Percentiles rank a stretch among this genome's conserved stretches.
These are phyloP conservation scores for Tolypocladium sp. DNA, from an alignment of 2,329 filamentous ascomycete species.

Conservation along the genomic window DNA sequence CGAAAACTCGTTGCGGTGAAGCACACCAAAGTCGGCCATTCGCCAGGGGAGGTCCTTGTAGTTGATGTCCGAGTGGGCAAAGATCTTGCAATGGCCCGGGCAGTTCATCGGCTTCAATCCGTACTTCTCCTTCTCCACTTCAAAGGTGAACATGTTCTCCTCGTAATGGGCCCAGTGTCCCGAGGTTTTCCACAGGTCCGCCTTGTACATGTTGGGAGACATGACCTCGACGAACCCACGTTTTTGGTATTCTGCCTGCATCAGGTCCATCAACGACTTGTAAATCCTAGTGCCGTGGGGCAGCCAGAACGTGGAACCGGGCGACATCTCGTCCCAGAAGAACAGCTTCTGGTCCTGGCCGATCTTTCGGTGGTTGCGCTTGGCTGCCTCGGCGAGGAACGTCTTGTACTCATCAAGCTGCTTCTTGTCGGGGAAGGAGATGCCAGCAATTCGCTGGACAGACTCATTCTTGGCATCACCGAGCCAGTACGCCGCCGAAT, in stretches of 20 bases:
- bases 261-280: slow-evolving; percentile 74
- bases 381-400: slow-evolving; percentile 94
- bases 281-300: slow-evolving; percentile 91
- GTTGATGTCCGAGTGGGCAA: slow-evolving; percentile 72
- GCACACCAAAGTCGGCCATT: slow-evolving; percentile 89
- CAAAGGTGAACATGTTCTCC: slow-evolving; percentile 79
- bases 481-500: slow-evolving; percentile 73
- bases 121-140: slow-evolving; percentile 62
- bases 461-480: slow-evolving; percentile 92
- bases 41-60: slow-evolving; percentile 81
- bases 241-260: slow-evolving; percentile 83
- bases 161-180: slow-evolving; percentile 83
- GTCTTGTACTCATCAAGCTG: slow-evolving; percentile 86
- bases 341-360: slow-evolving; percentile 95
- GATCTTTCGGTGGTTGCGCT: slow-evolving; percentile 89
- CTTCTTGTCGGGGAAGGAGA: slow-evolving; percentile 95
- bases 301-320: slow-evolving; percentile 85
- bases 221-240: slow-evolving; percentile 93
- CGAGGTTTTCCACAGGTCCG: slow-evolving; percentile 85
- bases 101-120: slow-evolving; percentile 98
- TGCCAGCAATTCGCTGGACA: slow-evolving; percentile 90
- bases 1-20: slow-evolving; percentile 92
- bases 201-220: slow-evolving; percentile 91
- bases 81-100: slow-evolving; percentile 86
- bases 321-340: slow-evolving; percentile 92